Evolutionary conservation across 2,329 filamentous ascomycete species (phyloP).

Genomic region (Alternaria sp.): DNA sequence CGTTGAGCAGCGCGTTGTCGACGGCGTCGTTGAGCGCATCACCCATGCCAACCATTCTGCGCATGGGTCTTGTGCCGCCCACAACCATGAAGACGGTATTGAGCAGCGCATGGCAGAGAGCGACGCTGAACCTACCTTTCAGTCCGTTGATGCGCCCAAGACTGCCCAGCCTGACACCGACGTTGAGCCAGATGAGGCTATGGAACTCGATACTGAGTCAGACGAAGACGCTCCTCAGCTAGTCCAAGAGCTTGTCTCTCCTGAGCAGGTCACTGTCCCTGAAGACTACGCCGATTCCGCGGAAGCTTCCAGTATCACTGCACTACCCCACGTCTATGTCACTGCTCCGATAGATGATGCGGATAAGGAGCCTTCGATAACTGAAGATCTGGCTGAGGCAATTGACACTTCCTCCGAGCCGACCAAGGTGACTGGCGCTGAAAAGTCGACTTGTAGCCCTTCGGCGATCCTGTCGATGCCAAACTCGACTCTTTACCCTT

Average conservation of each 20-base stretch:
- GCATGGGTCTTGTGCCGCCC: too few species aligned
- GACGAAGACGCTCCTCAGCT: neutral
- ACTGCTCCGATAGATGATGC: neutral
- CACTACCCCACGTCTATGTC: neutral
- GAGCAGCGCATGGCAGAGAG: neutral
- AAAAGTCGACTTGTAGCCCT: neutral
- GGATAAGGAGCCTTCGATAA: neutral
- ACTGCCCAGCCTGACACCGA: neutral
- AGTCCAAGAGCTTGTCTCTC: neutral
- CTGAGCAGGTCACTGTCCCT: neutral
- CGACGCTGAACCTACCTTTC: neutral
- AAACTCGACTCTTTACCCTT: neutral
- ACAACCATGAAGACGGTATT: neutral
- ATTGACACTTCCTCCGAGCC: neutral
- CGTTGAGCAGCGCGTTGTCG: neutral
- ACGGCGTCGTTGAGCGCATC: neutral
- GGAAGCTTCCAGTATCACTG: neutral
- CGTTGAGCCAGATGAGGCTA: neutral
- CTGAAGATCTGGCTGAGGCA: neutral
- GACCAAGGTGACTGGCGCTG: fast-evolving
- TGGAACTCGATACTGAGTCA: neutral
- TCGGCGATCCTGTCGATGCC: neutral
- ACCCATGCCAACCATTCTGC: neutral
- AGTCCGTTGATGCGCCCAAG: neutral
- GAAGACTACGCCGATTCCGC: neutral